These are phyloP conservation scores for Nakaseomyces delphensis DNA, from an alignment of 1,139 yeast genomes.

Conservation along the genomic window DNA sequence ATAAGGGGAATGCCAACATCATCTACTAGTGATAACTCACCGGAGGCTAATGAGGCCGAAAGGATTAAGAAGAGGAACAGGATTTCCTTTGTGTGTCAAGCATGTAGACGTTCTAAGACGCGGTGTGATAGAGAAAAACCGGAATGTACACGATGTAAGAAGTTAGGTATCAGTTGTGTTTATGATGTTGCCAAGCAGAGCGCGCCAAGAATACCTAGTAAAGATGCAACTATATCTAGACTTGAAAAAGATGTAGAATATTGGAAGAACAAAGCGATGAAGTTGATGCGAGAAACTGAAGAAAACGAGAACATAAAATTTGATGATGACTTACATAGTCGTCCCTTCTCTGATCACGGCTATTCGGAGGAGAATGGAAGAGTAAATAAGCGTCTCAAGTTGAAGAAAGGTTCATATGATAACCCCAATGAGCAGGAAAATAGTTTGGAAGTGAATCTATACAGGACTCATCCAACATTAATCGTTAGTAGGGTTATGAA, in stretches of 20 bases:
- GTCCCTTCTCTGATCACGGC: neutral
- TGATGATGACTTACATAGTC: neutral
- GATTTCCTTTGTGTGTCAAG: constrained; percentile 24
- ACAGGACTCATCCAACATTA: constrained; percentile 23
- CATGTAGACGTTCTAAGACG: constrained; percentile 24
- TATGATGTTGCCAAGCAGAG: constrained; percentile 23
- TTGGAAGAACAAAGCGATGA: constrained; percentile 21
- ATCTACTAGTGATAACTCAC: neutral
- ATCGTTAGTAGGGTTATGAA: constrained; percentile 26
- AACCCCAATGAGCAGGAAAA: neutral
- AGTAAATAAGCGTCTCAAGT: neutral
- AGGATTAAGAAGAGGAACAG: constrained; percentile 17
- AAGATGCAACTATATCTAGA: constrained; percentile 24
- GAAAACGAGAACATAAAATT: neutral
- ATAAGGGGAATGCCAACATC: neutral
- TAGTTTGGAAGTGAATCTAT: constrained; percentile 17
- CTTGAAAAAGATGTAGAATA: constrained; percentile 22
- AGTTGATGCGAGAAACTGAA: constrained; percentile 6
- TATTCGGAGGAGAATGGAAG: neutral
- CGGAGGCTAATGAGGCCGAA: neutral
- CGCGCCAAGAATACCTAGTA: constrained; percentile 25
- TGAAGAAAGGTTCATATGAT: neutral
- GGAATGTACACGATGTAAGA: constrained; percentile 20
- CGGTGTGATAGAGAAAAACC: constrained; percentile 27
- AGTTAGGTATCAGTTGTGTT: constrained; percentile 18